Evolutionary conservation across 2,329 filamentous ascomycete species (phyloP).

Genomic region (Lachnellula occidentalis): DNA sequence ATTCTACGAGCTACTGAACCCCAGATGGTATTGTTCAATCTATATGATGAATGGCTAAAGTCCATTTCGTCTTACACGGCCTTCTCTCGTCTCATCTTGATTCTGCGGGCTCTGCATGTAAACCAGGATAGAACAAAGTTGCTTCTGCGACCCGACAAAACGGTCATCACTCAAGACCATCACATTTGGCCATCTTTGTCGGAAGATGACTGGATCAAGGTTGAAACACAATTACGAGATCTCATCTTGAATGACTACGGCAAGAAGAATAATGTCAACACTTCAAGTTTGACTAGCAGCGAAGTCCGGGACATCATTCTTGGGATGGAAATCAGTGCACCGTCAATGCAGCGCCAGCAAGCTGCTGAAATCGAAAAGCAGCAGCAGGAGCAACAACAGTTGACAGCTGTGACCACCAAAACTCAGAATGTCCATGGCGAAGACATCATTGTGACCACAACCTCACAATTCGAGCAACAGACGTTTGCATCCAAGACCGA

Average conservation of each 20-base stretch:
- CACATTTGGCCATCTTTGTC: slow-evolving; percentile 96
- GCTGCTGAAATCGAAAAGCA: slow-evolving; percentile 99
- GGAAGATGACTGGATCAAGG: slow-evolving; percentile 98
- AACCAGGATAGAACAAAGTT: slow-evolving; percentile 99
- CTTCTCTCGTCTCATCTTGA: slow-evolving; percentile 90
- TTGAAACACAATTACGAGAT: slow-evolving; percentile 94
- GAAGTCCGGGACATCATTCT: slow-evolving; percentile 98
- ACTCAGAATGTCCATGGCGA: slow-evolving; percentile 96
- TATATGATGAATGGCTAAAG: slow-evolving; percentile 99
- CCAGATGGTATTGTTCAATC: slow-evolving; percentile 99
- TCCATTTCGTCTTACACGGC: slow-evolving; percentile 97
- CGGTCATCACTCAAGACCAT: slow-evolving; percentile 95
- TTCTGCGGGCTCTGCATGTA: slow-evolving; percentile 90
- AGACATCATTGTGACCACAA: slow-evolving; percentile 97
- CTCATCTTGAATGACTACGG: slow-evolving; percentile 97
- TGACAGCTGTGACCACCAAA: slow-evolving; percentile 96
- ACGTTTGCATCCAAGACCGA: slow-evolving; percentile 98
- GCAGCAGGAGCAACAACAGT: slow-evolving; percentile 91
- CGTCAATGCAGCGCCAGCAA: slow-evolving; percentile 96
- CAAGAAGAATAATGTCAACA: slow-evolving; percentile 99
- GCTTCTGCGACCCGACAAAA: slow-evolving; percentile 91
- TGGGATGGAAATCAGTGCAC: slow-evolving; percentile 98
- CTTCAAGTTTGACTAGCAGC: slow-evolving; percentile 89
- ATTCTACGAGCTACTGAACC: slow-evolving; percentile 95
- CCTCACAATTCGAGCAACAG: slow-evolving; percentile 95